Base-by-base conservation (phyloP, 164 flowering plant genomes). In the Liriodendron chinense region DNA sequence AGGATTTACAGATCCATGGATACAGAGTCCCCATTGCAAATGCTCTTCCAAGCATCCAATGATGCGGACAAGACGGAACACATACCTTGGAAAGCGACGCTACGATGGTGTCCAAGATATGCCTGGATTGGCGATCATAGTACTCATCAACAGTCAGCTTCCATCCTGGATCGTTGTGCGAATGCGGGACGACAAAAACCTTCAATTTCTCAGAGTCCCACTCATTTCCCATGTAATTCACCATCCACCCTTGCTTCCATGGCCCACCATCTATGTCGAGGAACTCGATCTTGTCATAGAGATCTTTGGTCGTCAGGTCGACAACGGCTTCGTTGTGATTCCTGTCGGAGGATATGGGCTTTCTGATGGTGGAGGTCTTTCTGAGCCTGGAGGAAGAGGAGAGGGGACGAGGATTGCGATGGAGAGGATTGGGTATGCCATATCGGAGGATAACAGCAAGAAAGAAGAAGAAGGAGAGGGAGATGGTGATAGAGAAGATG, bases 91-190 rank as follows among this genome's bases (percentile, higher is more conserved):
- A 90, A 59, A 96, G 92, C 12, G 92, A 80, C 3, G 92, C 91
- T 20, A 94, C 98, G 75, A 96, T 92, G 21, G 98, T 91, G 75
- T 94, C 97, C 70, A 96, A 87, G 56, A 96, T 94, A 74, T 84
- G 97, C 74, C 89, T 71, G 0, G 96, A 87, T 81, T 94, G 97
- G 68, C 81, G 81, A 50, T 90, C 86, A 70, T 96, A 96, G 65
- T 96, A 96, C 89, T 96, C 94, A 9, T 96, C 98, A 24, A 96
- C 98, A 10, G 99, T 96, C 49, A 91, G 82, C 84, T 94, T 96
- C 99, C 99, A 94, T 5, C 99, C 99, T 0, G 99, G 99, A 87
- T 96, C 99, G 80, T 96, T 94, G 84, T 96, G 99, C 71, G 98
- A 92, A 80, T 96, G 99, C 1, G 99, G 99, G n/a, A 96, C 99